Conservation (phyloP, 345 rosid genomes). For the Aquilaria malaccensis region DNA sequence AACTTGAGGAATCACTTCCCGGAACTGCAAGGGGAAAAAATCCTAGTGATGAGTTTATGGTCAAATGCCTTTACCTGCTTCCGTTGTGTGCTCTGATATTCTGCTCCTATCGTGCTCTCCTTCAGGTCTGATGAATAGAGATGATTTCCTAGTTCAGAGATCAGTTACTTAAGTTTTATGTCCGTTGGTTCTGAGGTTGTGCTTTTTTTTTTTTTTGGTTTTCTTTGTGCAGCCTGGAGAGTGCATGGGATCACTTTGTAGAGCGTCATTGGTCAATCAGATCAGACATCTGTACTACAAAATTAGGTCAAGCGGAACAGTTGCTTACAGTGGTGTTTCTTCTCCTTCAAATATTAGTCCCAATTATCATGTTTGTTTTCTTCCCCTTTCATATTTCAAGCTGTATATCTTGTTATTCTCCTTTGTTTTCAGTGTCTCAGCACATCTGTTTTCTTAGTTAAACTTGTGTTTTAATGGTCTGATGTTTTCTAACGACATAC, state of each 20-base stretch:
- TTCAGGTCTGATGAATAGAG: conserved; percentile 33
- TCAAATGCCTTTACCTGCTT: conserved; percentile 66
- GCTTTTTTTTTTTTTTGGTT: neutral
- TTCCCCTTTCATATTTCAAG: conserved; percentile 1
- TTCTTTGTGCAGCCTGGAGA: conserved; percentile 46
- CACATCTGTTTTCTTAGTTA: neutral
- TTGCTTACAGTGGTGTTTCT: conserved; percentile 53
- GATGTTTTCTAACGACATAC: conserved; percentile 42
- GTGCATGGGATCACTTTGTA: conserved; percentile 32
- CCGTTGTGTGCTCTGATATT: conserved; percentile 57
- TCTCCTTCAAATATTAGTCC: conserved; percentile 38
- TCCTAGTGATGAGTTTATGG: conserved; percentile 54
- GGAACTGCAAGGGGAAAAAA: conserved; percentile 85
- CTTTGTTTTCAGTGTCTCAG: conserved; percentile 1
- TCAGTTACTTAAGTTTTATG: neutral
- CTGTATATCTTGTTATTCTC: conserved; percentile 4
- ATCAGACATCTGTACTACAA: conserved; percentile 55
- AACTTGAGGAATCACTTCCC: conserved; percentile 79
- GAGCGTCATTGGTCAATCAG: conserved; percentile 55
- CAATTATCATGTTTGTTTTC: conserved; percentile 43
- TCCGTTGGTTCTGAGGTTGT: conserved; percentile 5
- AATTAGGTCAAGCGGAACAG: conserved; percentile 48
- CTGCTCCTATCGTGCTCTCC: conserved; percentile 36
- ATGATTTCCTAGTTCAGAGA: neutral
- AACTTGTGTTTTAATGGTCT: conserved; percentile 11